A percentile compares a stretch with the other conserved stretches of the same genome.
Conservation (phyloP, 352 stramenopile species). For the Globisporangium megalacanthum region DNA sequence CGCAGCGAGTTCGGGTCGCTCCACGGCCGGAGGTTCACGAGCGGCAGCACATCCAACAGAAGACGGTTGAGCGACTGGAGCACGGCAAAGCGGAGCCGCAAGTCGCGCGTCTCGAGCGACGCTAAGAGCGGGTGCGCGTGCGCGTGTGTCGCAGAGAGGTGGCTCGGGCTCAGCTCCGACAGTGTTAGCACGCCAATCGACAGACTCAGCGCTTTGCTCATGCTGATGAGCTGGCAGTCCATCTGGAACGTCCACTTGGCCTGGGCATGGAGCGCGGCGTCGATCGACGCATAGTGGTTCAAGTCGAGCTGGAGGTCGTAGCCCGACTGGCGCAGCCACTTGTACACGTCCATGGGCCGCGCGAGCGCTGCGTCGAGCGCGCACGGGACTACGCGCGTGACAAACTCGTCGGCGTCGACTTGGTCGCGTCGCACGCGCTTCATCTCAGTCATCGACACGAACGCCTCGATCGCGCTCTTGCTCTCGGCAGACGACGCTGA, state of each 20-base stretch:
- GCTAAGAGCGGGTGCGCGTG: conserved; percentile 32
- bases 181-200: conserved; percentile 53
- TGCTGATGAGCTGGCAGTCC: conserved; percentile 61
- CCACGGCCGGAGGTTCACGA: conserved; percentile 57
- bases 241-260: conserved; percentile 67
- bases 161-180: conserved; percentile 57
- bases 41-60: conserved; percentile 41
- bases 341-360: conserved; percentile 32
- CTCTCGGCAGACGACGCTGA: conserved; percentile 23
- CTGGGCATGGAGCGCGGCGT: conserved; percentile 41
- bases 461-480: conserved; percentile 25
- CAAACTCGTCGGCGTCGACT: conserved; percentile 1
- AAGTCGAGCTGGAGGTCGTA: conserved; percentile 55
- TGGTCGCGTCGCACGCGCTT: conserved; percentile 9
- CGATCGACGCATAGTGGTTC: conserved; percentile 39
- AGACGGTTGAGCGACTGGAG: conserved; percentile 59
- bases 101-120: conserved; percentile 43
- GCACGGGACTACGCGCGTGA: neutral
- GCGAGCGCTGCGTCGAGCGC: conserved; percentile 12
- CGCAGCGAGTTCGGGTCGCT: conserved; percentile 47
- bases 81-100: conserved; percentile 53
- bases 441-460: conserved; percentile 21
- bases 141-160: conserved; percentile 28
- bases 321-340: conserved; percentile 38
- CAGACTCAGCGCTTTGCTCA: conserved; percentile 34